Conservation (phyloP, 306 rosid species). For the Biancaea sappan region DNA sequence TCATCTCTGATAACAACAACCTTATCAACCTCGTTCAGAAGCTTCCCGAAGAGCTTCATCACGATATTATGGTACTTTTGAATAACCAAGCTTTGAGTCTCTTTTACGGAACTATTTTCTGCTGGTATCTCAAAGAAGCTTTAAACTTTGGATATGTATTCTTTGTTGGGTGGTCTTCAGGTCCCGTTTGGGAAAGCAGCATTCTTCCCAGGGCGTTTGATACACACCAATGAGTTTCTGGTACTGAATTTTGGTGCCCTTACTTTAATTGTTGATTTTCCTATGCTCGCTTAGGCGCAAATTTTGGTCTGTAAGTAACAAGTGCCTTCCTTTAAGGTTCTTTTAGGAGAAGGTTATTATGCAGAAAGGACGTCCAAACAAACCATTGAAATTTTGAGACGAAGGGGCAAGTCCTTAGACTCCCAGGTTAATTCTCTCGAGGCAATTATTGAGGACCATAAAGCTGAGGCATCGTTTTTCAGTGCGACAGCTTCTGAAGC, state of each 20-base stretch:
- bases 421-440: conserved; percentile 69
- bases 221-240: conserved; percentile 91
- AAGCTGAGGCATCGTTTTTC: conserved; percentile 69
- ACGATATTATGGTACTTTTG: conserved; percentile 66
- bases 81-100: background rate
- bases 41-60: conserved; percentile 82
- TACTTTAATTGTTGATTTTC: background rate
- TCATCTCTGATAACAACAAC: conserved; percentile 63
- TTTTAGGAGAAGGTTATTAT: conserved; percentile 86
- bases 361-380: conserved; percentile 82
- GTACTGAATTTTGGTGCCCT: conserved; percentile 32
- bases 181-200: conserved; percentile 97
- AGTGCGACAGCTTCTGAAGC: conserved; percentile 60
- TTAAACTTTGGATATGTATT: background rate
- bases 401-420: conserved; percentile 71
- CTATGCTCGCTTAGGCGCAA: background rate
- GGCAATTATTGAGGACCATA: conserved; percentile 64
- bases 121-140: background rate
- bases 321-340: conserved; percentile 55
- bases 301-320: background rate
- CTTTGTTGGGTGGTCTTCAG: conserved; percentile 36
- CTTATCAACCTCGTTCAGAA: conserved; percentile 71
- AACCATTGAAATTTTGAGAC: conserved; percentile 72
- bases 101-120: background rate
- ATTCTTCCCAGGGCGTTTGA: conserved; percentile 86